phyloP scores from a whole-genome alignment of 192 early-diverging fungal genomes.

The Coemansia sp. region DNA sequence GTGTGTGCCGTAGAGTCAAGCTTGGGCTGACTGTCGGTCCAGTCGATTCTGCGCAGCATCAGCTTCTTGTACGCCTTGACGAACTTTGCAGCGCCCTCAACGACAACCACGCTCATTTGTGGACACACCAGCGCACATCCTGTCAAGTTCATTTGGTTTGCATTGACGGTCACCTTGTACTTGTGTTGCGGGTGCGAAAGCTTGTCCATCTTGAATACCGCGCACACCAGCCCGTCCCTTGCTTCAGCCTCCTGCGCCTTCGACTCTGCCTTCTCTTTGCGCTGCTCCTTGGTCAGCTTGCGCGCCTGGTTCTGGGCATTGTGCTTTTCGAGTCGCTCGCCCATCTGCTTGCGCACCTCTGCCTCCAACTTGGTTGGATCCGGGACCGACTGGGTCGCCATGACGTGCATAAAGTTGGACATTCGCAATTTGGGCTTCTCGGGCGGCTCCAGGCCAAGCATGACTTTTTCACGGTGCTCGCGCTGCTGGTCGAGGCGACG shows the following conservation, averaged over 20 bases:
- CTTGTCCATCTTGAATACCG: constrained; percentile 74
- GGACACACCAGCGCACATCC: constrained; percentile 77
- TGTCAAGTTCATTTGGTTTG: constrained; percentile 79
- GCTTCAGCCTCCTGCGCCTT: constrained; percentile 75
- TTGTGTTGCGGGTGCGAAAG: constrained; percentile 78
- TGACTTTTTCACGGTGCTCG: constrained; percentile 94
- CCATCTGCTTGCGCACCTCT: constrained; percentile 84
- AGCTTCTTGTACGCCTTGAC: constrained; percentile 94
- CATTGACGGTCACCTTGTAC: constrained; percentile 92
- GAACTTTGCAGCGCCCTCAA: constrained; percentile 89
- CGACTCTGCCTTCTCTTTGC: constrained; percentile 68
- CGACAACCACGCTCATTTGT: constrained; percentile 78
- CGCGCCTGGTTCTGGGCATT: constrained; percentile 78
- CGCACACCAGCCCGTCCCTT: constrained; percentile 67
- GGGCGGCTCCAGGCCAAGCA: constrained; percentile 87
- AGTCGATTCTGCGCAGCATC: constrained; percentile 94
- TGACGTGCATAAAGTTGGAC: constrained; percentile 90
- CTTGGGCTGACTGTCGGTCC: constrained; percentile 59
- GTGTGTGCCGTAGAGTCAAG: constrained; percentile 22
- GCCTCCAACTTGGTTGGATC: constrained; percentile 96
- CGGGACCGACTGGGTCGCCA: constrained; percentile 92
- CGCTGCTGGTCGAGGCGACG: constrained; percentile 77
- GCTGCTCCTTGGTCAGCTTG: constrained; percentile 87
- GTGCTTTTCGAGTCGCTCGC: constrained; percentile 75
- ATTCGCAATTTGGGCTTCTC: constrained; percentile 91